Evolutionary conservation across 139 green algal genomes (phyloP).

Genomic region (Chlamydomonas schloesseri): DNA sequence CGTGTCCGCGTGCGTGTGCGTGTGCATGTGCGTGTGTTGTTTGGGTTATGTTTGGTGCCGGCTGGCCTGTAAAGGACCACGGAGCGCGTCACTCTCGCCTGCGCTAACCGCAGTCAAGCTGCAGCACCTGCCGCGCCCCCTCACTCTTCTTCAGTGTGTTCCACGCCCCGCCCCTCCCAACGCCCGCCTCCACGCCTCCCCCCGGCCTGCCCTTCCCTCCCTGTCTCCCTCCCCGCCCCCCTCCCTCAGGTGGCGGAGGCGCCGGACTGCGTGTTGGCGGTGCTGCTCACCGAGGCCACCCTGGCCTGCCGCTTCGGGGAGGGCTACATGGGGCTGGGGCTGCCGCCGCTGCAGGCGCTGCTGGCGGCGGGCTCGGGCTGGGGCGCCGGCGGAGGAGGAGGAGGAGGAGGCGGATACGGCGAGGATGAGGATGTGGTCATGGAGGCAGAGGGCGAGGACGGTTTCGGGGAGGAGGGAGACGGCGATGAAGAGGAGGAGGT

Average conservation of each 20-base stretch:
- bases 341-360: constrained; percentile 12
- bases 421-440: neutral
- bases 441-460: neutral
- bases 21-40: no score
- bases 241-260: constrained; percentile 26
- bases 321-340: constrained; percentile 19
- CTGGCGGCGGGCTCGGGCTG: neutral
- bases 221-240: neutral
- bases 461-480: neutral
- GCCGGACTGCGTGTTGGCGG: constrained; percentile 35
- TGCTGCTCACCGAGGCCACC: constrained; percentile 25
- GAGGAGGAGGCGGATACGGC: no score
- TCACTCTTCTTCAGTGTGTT: no score
- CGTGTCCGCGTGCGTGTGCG: no score
- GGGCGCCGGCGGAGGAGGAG: neutral
- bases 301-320: constrained; percentile 22
- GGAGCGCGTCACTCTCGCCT: no score
- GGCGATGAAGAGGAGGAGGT: neutral
- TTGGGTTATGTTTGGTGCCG: no score
- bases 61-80: no score
- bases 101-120: no score
- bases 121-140: no score
- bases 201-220: neutral
- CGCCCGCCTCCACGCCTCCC: no score
- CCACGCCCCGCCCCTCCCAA: no score